These are phyloP conservation scores for Pichia sp. DNA, from an alignment of 1,139 yeast genomes.

Conservation along the genomic window DNA sequence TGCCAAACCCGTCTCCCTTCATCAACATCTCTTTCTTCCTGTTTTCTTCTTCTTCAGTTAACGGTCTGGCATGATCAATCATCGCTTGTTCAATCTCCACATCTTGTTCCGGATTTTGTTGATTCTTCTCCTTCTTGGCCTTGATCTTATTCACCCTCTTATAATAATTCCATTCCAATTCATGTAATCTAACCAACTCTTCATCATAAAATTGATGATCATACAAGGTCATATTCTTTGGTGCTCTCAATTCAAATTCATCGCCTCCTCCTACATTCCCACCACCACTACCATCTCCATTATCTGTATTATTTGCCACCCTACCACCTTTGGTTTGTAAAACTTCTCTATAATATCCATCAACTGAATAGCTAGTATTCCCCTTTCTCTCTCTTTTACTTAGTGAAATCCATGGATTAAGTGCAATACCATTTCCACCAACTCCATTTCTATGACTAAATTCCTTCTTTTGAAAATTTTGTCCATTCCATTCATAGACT, in stretches of 20 bases:
- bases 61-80: constrained; percentile 55
- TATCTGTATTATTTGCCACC: constrained; percentile 1
- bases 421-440: neutral
- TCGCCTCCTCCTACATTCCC: neutral
- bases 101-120: constrained; percentile 40
- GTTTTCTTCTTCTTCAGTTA: constrained; percentile 61
- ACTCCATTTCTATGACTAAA: constrained; percentile 29
- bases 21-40: constrained; percentile 46
- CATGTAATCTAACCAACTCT: constrained; percentile 54
- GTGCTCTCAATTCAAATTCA: constrained; percentile 47
- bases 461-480: constrained; percentile 65
- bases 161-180: constrained; percentile 57
- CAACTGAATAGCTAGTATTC: constrained; percentile 71
- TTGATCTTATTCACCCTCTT: constrained; percentile 50
- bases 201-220: constrained; percentile 72
- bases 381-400: constrained; percentile 67
- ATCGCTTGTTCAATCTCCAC: constrained; percentile 54
- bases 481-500: constrained; percentile 84
- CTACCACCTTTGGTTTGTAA: constrained; percentile 56
- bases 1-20: constrained; percentile 50
- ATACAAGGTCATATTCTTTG: constrained; percentile 59
- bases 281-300: neutral
- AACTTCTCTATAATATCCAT: constrained; percentile 73
- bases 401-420: constrained; percentile 60
- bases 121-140: constrained; percentile 35